A percentile compares a stretch with the other conserved stretches of the same genome.
These are phyloP conservation scores for Ogataea populi-albae DNA, from an alignment of 805 yeast species.

Conservation along the genomic window DNA sequence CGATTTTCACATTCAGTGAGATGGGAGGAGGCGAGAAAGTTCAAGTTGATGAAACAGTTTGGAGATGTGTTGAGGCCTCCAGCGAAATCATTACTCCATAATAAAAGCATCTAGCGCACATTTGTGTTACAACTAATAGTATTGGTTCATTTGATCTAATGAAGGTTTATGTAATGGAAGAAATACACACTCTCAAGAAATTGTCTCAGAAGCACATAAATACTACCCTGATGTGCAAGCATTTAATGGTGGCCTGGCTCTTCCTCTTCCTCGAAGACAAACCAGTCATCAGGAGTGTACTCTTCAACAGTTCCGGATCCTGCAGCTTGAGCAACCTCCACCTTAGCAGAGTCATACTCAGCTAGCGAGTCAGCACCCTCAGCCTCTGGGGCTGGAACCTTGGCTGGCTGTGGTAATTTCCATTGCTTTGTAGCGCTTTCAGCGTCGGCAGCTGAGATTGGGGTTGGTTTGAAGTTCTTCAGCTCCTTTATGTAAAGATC, in stretches of 20 bases:
- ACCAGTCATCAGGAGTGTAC: slow-evolving; percentile 66
- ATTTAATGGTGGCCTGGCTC: slow-evolving; percentile 45
- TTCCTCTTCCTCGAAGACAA: slow-evolving; percentile 72
- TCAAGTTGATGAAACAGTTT: slow-evolving; percentile 12
- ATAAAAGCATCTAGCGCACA: no score
- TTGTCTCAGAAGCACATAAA: no score
- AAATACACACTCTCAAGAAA: no score
- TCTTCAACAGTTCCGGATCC: slow-evolving; percentile 44
- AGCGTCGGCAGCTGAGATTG: slow-evolving; percentile 68
- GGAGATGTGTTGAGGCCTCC: slow-evolving; percentile 23
- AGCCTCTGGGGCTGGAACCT: slow-evolving; percentile 67
- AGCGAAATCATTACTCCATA: background rate
- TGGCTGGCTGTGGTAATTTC: slow-evolving; percentile 77
- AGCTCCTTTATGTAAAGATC: slow-evolving; percentile 86
- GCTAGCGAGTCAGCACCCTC: slow-evolving; percentile 63
- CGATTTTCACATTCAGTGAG: slow-evolving; percentile 8
- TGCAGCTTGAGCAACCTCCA: slow-evolving; percentile 63
- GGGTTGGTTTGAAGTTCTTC: slow-evolving; percentile 83
- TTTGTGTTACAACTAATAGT: no score
- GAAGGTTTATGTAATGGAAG: slow-evolving; percentile 2
- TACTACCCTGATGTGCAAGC: no score
- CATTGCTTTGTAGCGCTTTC: slow-evolving; percentile 80
- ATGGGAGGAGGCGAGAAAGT: slow-evolving; percentile 11
- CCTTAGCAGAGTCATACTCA: slow-evolving; percentile 66
- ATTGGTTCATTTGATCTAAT: no score